Conservation (phyloP, 768 basidiomycete genomes). For the Podaxis pistillaris region DNA sequence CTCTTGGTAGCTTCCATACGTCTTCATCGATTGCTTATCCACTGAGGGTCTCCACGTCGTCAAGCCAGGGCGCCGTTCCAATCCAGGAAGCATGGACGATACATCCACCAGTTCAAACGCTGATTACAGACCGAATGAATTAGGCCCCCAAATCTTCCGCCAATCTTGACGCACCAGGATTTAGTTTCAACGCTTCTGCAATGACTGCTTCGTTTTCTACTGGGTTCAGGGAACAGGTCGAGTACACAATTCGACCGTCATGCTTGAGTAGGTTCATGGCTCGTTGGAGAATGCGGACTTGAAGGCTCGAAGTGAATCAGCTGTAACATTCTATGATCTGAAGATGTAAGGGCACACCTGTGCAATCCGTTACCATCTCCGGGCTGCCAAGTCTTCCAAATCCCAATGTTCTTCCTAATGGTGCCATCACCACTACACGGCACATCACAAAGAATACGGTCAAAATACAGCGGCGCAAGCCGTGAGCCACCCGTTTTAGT, state of each 20-base stretch:
- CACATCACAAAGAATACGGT: constrained; percentile 94
- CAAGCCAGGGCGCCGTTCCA: constrained; percentile 75
- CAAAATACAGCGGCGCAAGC: constrained; percentile 68
- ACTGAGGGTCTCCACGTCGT: constrained; percentile 76
- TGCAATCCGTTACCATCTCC: constrained; percentile 92
- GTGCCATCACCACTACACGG: constrained; percentile 99
- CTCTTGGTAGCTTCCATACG: constrained; percentile 59
- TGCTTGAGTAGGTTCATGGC: constrained; percentile 85
- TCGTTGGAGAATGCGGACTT: constrained; percentile 87
- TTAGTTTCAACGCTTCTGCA: constrained; percentile 72
- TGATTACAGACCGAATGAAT: constrained; percentile 22
- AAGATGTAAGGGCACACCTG: constrained; percentile 39
- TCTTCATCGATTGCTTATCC: constrained; percentile 47
- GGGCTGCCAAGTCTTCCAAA: constrained; percentile 92
- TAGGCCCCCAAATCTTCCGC: background rate
- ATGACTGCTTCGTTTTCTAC: constrained; percentile 97
- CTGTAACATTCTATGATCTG: constrained; percentile 8
- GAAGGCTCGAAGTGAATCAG: constrained; percentile 53
- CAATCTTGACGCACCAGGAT: constrained; percentile 50
- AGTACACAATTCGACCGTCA: constrained; percentile 93
- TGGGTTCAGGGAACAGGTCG: constrained; percentile 96
- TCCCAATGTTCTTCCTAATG: constrained; percentile 88
- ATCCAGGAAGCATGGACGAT: constrained; percentile 64
- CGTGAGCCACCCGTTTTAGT: constrained; percentile 31
- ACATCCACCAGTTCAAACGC: constrained; percentile 83